Evolutionary conservation across 108 stramenopile species (phyloP).

Genomic region (Cyclotella kingstonii): DNA sequence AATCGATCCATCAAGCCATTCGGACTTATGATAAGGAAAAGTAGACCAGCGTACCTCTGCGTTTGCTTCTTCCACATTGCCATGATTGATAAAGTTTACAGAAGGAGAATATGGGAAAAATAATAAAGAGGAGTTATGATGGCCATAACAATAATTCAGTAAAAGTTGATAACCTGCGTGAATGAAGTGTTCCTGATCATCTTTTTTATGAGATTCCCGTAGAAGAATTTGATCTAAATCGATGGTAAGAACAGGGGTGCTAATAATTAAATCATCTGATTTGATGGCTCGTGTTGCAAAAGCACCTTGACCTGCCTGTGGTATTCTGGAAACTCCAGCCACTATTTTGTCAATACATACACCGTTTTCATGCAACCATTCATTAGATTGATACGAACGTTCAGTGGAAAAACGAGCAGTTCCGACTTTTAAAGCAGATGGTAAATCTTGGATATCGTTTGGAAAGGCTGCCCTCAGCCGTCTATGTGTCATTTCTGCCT

Average conservation of each 20-base stretch:
- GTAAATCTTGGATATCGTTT: constrained; percentile 20
- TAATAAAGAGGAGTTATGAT: constrained; percentile 49
- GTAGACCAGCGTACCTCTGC: constrained; percentile 41
- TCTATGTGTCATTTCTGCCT: neutral
- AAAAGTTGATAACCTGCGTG: constrained; percentile 42
- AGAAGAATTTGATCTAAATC: constrained; percentile 2
- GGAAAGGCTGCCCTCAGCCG: constrained; percentile 21
- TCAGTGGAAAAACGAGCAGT: constrained; percentile 24
- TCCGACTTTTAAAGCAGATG: constrained; percentile 1
- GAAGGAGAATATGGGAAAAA: constrained; percentile 49
- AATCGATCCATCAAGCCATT: constrained; percentile 15
- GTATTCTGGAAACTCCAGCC: constrained; percentile 10
- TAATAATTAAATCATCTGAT: constrained; percentile 29
- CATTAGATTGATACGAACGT: constrained; percentile 17
- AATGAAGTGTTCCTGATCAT: neutral
- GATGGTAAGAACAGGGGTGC: constrained; percentile 34
- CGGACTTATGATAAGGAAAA: constrained; percentile 13
- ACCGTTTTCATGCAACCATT: constrained; percentile 37
- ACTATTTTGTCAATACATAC: constrained; percentile 40
- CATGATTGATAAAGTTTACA: constrained; percentile 52
- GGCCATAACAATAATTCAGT: constrained; percentile 61
- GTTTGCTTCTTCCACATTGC: constrained; percentile 31
- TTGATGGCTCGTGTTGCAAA: constrained; percentile 26
- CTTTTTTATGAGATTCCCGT: neutral
- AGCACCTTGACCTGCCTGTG: constrained; percentile 37